phyloP scores from a whole-genome alignment of 371 early-diverging fungal species.

The Haplosporangium sp. region DNA sequence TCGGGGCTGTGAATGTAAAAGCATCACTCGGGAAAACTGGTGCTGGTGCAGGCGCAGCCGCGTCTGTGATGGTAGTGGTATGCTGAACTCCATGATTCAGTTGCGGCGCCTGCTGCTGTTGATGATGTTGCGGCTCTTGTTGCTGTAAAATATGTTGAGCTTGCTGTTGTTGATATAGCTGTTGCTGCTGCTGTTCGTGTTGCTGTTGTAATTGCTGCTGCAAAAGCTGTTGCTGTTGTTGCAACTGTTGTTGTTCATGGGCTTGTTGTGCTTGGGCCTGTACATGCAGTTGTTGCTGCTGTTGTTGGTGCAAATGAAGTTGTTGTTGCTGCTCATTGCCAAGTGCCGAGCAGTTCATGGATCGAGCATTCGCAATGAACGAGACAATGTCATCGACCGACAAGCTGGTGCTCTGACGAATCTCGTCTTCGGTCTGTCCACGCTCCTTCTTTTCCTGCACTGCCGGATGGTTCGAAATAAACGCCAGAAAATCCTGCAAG shows the following conservation, averaged over 20 bases:
- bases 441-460: slow-evolving; percentile 57
- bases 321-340: slow-evolving; percentile 34
- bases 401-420: slow-evolving; percentile 47
- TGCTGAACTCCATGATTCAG: slow-evolving; percentile 20
- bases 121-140: slow-evolving; percentile 30
- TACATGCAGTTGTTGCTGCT: slow-evolving; percentile 33
- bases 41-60: slow-evolving; percentile 16
- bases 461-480: slow-evolving; percentile 62
- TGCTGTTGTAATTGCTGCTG: slow-evolving; percentile 28
- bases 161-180: slow-evolving; percentile 23
- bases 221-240: slow-evolving; percentile 18
- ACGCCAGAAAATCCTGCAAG: slow-evolving; percentile 74
- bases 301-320: slow-evolving; percentile 25
- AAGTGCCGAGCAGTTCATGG: slow-evolving; percentile 44
- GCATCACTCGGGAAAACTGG: slow-evolving; percentile 45
- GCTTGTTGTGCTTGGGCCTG: slow-evolving; percentile 39
- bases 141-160: slow-evolving; percentile 18
- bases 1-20: slow-evolving; percentile 49
- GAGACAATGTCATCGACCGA: slow-evolving; percentile 66
- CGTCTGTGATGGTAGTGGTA: slow-evolving; percentile 15
- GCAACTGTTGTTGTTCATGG: slow-evolving; percentile 17
- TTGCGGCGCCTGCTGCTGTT: slow-evolving; percentile 22
- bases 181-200: slow-evolving; percentile 28
- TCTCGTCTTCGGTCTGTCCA: slow-evolving; percentile 54
- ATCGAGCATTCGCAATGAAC: slow-evolving; percentile 66